These are phyloP conservation scores for Leccinum ponderosum DNA, from an alignment of 1,284 basidiomycete genomes.

Conservation along the genomic window DNA sequence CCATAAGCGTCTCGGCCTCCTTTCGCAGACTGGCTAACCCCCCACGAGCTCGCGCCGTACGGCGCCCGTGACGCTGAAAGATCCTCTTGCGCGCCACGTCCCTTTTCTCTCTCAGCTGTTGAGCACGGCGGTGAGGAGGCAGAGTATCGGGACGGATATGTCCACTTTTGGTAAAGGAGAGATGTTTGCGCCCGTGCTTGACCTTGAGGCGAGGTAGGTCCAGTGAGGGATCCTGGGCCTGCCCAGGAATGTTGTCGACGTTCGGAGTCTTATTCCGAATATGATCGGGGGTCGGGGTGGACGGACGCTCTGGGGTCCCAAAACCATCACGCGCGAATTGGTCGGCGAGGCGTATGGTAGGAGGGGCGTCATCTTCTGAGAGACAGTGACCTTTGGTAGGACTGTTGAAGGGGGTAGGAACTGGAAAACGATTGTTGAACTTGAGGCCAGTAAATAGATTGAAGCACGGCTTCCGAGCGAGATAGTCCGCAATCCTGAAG, in stretches of 20 bases:
- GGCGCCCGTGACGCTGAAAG: slow-evolving; percentile 5
- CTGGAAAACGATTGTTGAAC: slow-evolving; percentile 12
- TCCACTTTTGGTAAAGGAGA: slow-evolving; percentile 5
- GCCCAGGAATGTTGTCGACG: neutral
- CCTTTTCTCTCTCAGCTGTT: slow-evolving; percentile 7
- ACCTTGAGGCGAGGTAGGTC: slow-evolving; percentile 3
- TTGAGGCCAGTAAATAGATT: slow-evolving; percentile 16
- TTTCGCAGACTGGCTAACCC: slow-evolving; percentile 6
- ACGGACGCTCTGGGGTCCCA: neutral
- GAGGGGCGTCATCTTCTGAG: slow-evolving; percentile 12
- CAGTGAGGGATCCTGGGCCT: neutral
- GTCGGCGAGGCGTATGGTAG: slow-evolving; percentile 8
- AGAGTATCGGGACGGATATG: neutral
- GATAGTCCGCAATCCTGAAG: slow-evolving; percentile 21
- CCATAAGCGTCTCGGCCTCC: slow-evolving; percentile 20
- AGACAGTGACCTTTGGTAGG: slow-evolving; percentile 10
- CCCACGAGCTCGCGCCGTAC: neutral
- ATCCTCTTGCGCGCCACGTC: neutral
- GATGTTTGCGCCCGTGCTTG: slow-evolving; percentile 18
- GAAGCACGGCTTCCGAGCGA: slow-evolving; percentile 21
- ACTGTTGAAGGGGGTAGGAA: slow-evolving; percentile 16
- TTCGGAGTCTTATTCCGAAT: neutral
- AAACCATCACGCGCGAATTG: slow-evolving; percentile 1
- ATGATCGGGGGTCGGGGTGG: neutral
- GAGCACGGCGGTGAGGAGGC: slow-evolving; percentile 3